Evolutionary conservation across 495 filamentous ascomycete genomes (phyloP).

Genomic region (Aspergillus bertholletiae): DNA sequence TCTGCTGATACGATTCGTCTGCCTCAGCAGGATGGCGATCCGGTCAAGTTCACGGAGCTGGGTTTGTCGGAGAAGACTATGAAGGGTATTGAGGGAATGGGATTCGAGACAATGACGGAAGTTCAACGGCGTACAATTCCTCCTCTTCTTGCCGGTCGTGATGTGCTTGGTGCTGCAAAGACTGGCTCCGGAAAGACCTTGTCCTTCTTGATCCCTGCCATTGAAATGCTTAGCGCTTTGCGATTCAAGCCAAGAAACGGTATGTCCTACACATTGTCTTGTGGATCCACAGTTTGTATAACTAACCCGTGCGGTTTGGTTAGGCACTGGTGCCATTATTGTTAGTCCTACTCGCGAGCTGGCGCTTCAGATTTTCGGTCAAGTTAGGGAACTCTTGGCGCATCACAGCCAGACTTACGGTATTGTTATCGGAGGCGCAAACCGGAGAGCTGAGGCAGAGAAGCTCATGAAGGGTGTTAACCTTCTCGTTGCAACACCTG

Average conservation of each 20-base stretch:
- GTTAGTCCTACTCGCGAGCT: constrained; percentile 72
- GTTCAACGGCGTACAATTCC: constrained; percentile 89
- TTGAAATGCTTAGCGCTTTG: constrained; percentile 90
- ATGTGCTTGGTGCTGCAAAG: constrained; percentile 95
- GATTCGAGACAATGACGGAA: constrained; percentile 92
- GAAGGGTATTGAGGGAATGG: constrained; percentile 86
- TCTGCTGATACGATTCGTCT: constrained; percentile 49
- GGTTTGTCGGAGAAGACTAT: constrained; percentile 83
- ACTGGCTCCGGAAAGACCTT: constrained; percentile 96
- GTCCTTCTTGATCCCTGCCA: constrained; percentile 88
- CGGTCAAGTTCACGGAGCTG: constrained; percentile 71
- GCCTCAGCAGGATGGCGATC: constrained; percentile 50
- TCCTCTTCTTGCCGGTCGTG: constrained; percentile 80
- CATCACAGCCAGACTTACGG: constrained; percentile 90
- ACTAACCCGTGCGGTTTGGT: neutral
- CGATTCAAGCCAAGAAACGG: constrained; percentile 81
- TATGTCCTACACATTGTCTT: constrained; percentile 11
- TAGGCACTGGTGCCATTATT: constrained; percentile 79
- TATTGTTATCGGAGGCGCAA: constrained; percentile 94
- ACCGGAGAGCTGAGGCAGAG: constrained; percentile 85
- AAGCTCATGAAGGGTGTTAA: constrained; percentile 95
- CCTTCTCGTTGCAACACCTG: constrained; percentile 88
- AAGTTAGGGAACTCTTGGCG: constrained; percentile 86
- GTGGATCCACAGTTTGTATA: neutral
- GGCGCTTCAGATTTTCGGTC: constrained; percentile 93